Percentiles rank a stretch among this genome's conserved stretches.
Conservation (phyloP, 2,329 filamentous ascomycete species). For the Bertia moriformis region DNA sequence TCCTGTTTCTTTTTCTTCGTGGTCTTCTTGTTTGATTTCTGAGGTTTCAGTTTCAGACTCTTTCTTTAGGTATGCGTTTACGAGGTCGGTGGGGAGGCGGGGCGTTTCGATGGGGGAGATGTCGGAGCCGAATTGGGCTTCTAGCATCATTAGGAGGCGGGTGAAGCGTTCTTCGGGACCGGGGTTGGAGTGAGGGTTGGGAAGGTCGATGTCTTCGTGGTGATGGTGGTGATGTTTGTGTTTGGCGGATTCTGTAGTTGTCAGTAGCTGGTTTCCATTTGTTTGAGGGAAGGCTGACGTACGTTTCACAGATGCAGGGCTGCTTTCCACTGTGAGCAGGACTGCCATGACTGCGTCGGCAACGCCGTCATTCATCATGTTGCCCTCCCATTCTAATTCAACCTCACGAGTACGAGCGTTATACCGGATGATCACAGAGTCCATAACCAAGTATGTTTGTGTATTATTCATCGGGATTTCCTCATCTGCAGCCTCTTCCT, state of each 20-base stretch:
- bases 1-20: not conserved
- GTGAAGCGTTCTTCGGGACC: slow-evolving; percentile 60
- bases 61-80: slow-evolving; percentile 14
- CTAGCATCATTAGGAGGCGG: slow-evolving; percentile 86
- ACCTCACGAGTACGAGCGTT: slow-evolving; percentile 57
- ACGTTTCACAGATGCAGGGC: slow-evolving; percentile 87
- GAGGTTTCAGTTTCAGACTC: not conserved
- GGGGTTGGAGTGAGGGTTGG: not conserved
- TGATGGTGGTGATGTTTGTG: slow-evolving; percentile 36
- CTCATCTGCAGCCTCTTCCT: slow-evolving; percentile 47
- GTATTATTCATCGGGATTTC: slow-evolving; percentile 40
- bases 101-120: slow-evolving; percentile 62
- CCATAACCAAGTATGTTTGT: slow-evolving; percentile 63
- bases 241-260: slow-evolving; percentile 38
- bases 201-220: not conserved
- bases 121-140: slow-evolving; percentile 83
- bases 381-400: slow-evolving; percentile 93
- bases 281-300: slow-evolving; percentile 15
- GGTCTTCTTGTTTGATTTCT: not conserved
- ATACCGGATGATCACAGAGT: slow-evolving; percentile 72
- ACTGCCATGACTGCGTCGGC: slow-evolving; percentile 95
- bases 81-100: slow-evolving; percentile 25
- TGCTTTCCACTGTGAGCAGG: slow-evolving; percentile 80
- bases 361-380: slow-evolving; percentile 92
- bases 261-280: slow-evolving; percentile 8